Evolutionary conservation across 805 yeast species (phyloP).

Genomic region (Metschnikowia borealis): DNA sequence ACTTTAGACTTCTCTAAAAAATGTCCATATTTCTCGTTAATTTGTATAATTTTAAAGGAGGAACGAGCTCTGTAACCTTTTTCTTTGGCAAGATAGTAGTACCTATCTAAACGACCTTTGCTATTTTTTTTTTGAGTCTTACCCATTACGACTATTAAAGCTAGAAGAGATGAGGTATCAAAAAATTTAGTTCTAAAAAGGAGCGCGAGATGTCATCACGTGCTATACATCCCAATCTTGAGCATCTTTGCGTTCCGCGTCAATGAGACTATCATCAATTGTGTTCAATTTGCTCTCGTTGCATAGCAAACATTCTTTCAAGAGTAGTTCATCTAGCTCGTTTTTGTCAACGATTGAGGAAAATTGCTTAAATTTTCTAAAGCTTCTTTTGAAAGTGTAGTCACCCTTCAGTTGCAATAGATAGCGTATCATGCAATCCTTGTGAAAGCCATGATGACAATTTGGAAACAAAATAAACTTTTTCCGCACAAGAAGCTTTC

Average conservation of each 20-base stretch:
- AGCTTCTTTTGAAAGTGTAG: conserved; percentile 58
- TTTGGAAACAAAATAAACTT: conserved; percentile 76
- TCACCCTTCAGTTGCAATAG: conserved; percentile 60
- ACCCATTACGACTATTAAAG: conserved; percentile 52
- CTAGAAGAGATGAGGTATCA: conserved; percentile 10
- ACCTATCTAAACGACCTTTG: conserved; percentile 98
- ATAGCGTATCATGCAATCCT: conserved; percentile 72
- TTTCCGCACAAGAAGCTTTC: conserved; percentile 62
- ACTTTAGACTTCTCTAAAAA: conserved; percentile 92
- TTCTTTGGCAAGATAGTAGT: conserved; percentile 94
- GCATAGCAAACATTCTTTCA: conserved; percentile 70
- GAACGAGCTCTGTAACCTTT: conserved; percentile 99
- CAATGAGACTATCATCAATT: conserved; percentile 61
- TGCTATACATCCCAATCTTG: conserved; percentile 15
- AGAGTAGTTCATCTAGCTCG: conserved; percentile 57
- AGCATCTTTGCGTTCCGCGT: conserved; percentile 26
- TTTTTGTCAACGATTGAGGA: conserved; percentile 35
- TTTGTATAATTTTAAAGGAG: conserved; percentile 88
- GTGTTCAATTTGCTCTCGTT: conserved; percentile 67
- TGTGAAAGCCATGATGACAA: conserved; percentile 86
- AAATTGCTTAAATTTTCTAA: conserved; percentile 50
- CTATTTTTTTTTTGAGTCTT: conserved; percentile 91
- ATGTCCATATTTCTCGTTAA: conserved; percentile 95
- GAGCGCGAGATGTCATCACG: conserved; percentile 13
- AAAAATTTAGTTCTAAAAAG: conserved; percentile 2